Conservation (phyloP, 2,329 filamentous ascomycete species). For the Apiospora pterosperma region DNA sequence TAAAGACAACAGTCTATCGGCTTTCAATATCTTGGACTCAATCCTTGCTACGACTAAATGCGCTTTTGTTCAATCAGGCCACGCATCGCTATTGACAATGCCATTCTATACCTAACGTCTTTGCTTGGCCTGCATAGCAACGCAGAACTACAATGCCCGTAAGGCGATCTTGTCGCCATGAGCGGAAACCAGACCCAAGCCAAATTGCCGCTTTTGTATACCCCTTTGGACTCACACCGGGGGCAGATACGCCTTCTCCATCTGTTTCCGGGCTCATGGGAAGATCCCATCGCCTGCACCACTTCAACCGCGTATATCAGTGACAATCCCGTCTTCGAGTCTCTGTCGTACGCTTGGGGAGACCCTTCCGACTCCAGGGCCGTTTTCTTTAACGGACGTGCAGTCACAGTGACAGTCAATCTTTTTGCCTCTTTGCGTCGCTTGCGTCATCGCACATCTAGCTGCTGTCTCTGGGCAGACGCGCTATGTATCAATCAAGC, state of each 20-base stretch:
- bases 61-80: neutral
- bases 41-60: neutral
- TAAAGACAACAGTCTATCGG: neutral
- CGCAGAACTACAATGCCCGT: neutral
- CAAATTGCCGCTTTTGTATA: neutral
- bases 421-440: neutral
- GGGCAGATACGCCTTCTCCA: neutral
- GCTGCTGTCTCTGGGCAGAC: slow-evolving; percentile 8
- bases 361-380: neutral
- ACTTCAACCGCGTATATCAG: neutral
- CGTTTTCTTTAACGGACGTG: neutral
- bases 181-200: neutral
- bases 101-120: neutral
- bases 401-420: neutral
- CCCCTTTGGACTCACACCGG: neutral
- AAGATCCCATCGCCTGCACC: neutral
- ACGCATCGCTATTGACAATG: neutral
- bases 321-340: neutral
- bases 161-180: neutral
- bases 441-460: neutral
- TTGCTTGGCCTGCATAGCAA: neutral
- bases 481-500: slow-evolving; percentile 13
- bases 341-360: neutral
- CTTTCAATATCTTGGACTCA: neutral
- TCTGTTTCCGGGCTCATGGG: neutral